A percentile compares a stretch with the other conserved stretches of the same genome.
Conservation (phyloP, 176 grass and related monocot genomes). For the Musa troglodytarum region DNA sequence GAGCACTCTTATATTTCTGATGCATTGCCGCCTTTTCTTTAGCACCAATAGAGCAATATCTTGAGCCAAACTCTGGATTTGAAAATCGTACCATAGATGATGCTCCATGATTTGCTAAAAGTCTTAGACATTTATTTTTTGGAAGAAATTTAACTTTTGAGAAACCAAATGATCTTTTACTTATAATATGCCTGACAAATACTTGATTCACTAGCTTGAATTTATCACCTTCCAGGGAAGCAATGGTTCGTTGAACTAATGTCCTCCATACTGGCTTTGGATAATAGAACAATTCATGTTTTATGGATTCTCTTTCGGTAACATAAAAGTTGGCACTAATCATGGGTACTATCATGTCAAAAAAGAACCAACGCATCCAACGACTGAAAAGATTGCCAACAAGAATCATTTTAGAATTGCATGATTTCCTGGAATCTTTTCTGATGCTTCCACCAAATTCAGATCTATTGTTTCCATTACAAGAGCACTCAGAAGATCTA, state of each 20-base stretch:
- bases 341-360: slow-evolving; percentile 57
- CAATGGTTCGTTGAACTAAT: slow-evolving; percentile 39
- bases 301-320: slow-evolving; percentile 70
- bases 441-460: slow-evolving; percentile 20
- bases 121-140: slow-evolving; percentile 57
- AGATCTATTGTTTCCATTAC: slow-evolving; percentile 25
- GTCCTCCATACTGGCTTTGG: slow-evolving; percentile 61
- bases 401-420: neutral
- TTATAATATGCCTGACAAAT: slow-evolving; percentile 26
- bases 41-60: neutral
- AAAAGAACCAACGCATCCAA: slow-evolving; percentile 90
- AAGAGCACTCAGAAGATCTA: slow-evolving; percentile 39
- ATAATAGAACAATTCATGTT: slow-evolving; percentile 89
- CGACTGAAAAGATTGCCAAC: slow-evolving; percentile 43
- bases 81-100: slow-evolving; percentile 38
- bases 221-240: slow-evolving; percentile 37
- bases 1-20: neutral
- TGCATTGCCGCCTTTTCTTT: neutral
- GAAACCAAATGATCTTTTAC: slow-evolving; percentile 24
- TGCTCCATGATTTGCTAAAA: slow-evolving; percentile 57
- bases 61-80: neutral
- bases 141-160: slow-evolving; percentile 79
- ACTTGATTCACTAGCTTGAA: slow-evolving; percentile 30
- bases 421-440: slow-evolving; percentile 17
- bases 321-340: slow-evolving; percentile 69